Percentiles rank a stretch among this genome's conserved stretches.
Evolutionary conservation across 139 green algal species (phyloP).

Genomic region (Coelastrella sp.): DNA sequence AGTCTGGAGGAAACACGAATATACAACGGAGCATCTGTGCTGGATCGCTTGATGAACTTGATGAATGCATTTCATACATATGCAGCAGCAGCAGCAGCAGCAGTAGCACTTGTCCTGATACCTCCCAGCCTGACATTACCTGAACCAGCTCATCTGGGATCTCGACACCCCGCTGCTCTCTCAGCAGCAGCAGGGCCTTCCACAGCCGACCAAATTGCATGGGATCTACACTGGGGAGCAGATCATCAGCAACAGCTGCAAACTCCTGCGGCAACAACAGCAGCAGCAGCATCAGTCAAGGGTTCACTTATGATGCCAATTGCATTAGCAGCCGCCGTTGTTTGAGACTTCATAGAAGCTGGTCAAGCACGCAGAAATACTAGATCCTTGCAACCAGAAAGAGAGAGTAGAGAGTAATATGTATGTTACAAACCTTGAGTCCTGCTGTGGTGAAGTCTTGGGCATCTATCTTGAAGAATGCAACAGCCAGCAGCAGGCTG

Average conservation of each 20-base stretch:
- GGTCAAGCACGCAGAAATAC: too few relatives aligned
- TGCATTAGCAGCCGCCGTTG: too few relatives aligned
- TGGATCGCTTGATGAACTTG: too few relatives aligned
- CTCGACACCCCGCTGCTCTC: background rate
- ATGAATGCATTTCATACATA: background rate
- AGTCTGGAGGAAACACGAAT: too few relatives aligned
- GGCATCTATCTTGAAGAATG: conserved; percentile 27
- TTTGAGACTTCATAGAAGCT: too few relatives aligned
- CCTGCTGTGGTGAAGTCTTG: background rate
- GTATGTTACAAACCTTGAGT: background rate
- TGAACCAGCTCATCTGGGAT: background rate
- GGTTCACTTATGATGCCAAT: too few relatives aligned
- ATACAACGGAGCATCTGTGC: too few relatives aligned
- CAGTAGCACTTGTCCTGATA: too few relatives aligned
- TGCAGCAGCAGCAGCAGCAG: background rate
- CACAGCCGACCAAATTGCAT: conserved; percentile 14
- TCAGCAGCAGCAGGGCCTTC: conserved; percentile 42
- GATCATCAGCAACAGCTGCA: background rate
- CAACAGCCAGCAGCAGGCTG: conserved; percentile 25
- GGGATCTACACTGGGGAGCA: background rate
- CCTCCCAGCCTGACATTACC: background rate
- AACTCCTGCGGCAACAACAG: conserved; percentile 1
- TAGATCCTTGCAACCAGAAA: too few relatives aligned
- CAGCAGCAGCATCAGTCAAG: background rate
- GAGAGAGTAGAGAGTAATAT: too few relatives aligned